Evolutionary conservation across 108 stramenopile species (phyloP).

Genomic region (Poteriospumella lacustris): DNA sequence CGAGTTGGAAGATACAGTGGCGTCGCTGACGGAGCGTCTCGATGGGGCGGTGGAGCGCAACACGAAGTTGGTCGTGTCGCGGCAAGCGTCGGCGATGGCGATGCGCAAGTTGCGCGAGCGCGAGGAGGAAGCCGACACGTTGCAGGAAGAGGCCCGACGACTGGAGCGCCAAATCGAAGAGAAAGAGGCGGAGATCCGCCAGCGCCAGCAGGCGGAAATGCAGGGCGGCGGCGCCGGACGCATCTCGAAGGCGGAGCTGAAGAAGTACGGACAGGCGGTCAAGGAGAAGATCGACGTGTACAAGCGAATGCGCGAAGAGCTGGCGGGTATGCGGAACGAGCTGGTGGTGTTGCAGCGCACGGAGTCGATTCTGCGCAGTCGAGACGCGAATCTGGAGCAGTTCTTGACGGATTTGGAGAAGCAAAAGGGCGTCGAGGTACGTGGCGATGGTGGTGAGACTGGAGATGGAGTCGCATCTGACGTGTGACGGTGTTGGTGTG

Average conservation of each 20-base stretch:
- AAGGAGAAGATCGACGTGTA: slow-evolving; percentile 47
- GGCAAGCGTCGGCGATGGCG: slow-evolving; percentile 44
- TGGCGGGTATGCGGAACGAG: slow-evolving; percentile 45
- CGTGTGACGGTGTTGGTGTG: background rate
- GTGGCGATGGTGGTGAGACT: background rate
- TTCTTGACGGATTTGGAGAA: slow-evolving; percentile 59
- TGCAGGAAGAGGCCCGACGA: slow-evolving; percentile 37
- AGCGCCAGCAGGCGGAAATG: too few relatives aligned
- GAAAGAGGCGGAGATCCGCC: slow-evolving; percentile 32
- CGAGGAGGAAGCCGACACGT: slow-evolving; percentile 47
- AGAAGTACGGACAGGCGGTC: slow-evolving; percentile 41
- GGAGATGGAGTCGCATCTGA: background rate
- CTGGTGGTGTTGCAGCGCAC: slow-evolving; percentile 50
- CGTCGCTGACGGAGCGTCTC: slow-evolving; percentile 34
- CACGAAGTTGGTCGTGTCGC: slow-evolving; percentile 40
- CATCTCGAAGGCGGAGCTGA: slow-evolving; percentile 43
- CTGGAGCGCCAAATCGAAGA: slow-evolving; percentile 42
- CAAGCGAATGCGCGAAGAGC: slow-evolving; percentile 39
- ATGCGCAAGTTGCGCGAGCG: slow-evolving; percentile 45
- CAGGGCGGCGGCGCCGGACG: slow-evolving; percentile 6
- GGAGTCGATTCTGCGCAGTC: slow-evolving; percentile 46
- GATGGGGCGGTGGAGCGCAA: slow-evolving; percentile 39
- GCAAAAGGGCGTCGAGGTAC: slow-evolving; percentile 54
- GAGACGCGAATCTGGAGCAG: slow-evolving; percentile 57
- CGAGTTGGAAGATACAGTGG: slow-evolving; percentile 43